Percentiles rank a stretch among this genome's conserved stretches.
Evolutionary conservation across 805 yeast genomes (phyloP).

Genomic region (Kazachstania viticola): DNA sequence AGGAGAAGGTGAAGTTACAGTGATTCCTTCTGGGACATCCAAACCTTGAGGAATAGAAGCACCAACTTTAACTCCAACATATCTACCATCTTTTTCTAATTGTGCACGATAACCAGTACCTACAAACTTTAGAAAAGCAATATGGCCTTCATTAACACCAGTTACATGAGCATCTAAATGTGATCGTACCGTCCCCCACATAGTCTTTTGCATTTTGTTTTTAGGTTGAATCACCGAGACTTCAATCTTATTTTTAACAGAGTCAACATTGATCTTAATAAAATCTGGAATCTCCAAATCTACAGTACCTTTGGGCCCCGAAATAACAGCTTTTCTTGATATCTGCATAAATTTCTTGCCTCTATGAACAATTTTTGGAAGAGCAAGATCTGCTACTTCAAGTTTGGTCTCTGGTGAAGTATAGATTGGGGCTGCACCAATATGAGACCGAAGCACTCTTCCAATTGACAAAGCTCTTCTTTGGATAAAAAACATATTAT

Average conservation of each 20-base stretch:
- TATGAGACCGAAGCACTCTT: too few species aligned
- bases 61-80: slow-evolving; percentile 76
- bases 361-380: slow-evolving; percentile 51
- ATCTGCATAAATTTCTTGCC: slow-evolving; percentile 49
- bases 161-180: slow-evolving; percentile 62
- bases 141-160: slow-evolving; percentile 91
- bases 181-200: slow-evolving; percentile 94
- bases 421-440: slow-evolving; percentile 72
- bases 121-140: slow-evolving; percentile 74
- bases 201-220: slow-evolving; percentile 59
- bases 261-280: slow-evolving; percentile 30
- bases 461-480: too few species aligned
- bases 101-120: slow-evolving; percentile 96
- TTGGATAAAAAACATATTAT: too few species aligned
- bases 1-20: slow-evolving; percentile 70
- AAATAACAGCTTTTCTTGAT: slow-evolving; percentile 46
- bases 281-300: slow-evolving; percentile 63
- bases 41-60: slow-evolving; percentile 71
- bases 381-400: slow-evolving; percentile 32
- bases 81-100: slow-evolving; percentile 46
- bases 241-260: slow-evolving; percentile 27
- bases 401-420: slow-evolving; percentile 47
- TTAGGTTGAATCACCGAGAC: slow-evolving; percentile 48
- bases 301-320: slow-evolving; percentile 71
- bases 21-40: slow-evolving; percentile 64